Conservation (phyloP, 1,284 basidiomycete species). For the Limonomyces culmigenus region DNA sequence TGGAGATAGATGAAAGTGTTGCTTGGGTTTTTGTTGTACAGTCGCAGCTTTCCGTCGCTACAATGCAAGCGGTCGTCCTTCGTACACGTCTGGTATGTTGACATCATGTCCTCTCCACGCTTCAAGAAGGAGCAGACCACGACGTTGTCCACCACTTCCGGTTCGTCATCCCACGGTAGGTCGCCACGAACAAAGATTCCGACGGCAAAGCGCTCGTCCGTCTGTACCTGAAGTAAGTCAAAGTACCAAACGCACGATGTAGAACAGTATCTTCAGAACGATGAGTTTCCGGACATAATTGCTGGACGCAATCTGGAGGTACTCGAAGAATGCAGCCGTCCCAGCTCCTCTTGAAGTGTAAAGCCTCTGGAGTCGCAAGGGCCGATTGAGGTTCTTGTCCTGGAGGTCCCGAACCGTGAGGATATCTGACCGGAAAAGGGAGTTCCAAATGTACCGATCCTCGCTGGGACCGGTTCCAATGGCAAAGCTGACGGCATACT, state of each 20-base stretch:
- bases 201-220: constrained; percentile 38
- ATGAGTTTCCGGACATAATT: constrained; percentile 39
- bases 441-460: constrained; percentile 40
- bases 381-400: constrained; percentile 28
- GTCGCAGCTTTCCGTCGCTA: constrained; percentile 32
- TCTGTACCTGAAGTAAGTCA: constrained; percentile 17
- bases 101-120: constrained; percentile 24
- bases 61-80: constrained; percentile 36
- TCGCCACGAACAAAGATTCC: constrained; percentile 44
- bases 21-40: constrained; percentile 31
- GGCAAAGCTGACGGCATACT: constrained; percentile 27
- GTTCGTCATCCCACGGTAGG: constrained; percentile 46
- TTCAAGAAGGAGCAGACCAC: constrained; percentile 47
- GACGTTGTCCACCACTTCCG: constrained; percentile 36
- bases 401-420: constrained; percentile 29
- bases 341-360: constrained; percentile 38
- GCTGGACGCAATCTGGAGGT: constrained; percentile 32
- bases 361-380: constrained; percentile 38
- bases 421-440: constrained; percentile 39
- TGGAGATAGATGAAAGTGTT: constrained; percentile 44
- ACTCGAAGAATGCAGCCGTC: constrained; percentile 39
- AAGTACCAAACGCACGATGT: too few relatives aligned
- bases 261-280: constrained; percentile 34
- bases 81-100: constrained; percentile 31
- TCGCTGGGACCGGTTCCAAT: constrained; percentile 20